Base-by-base conservation (phyloP, 1,284 basidiomycete species). In the Cyathus olla region DNA sequence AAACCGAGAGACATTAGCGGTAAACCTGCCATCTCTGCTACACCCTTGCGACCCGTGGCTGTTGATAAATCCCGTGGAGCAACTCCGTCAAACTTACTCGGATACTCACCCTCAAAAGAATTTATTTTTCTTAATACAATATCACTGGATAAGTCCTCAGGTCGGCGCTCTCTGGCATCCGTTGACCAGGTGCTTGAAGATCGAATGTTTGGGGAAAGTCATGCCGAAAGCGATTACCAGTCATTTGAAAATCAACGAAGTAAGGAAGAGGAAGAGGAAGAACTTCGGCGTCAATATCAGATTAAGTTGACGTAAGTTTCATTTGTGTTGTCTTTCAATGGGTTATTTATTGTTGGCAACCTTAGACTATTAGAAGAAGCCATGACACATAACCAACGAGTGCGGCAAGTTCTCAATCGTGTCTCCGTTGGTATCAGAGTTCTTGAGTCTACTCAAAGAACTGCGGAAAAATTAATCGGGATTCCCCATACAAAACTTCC, bases 371-470 rank as follows among this genome's bases (percentile, higher is more conserved):
- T 93, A 31, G 86, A 88, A 51, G 84, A 89, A 51, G 75, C 85
- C 13, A 77, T 78, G 53, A 74, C 81, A 17, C 88, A 91, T 68
- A 94, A 94, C 63, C 81, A 86, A 57, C 81, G 87, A 55, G 87
- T 89, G 52, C 86, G 91, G 40, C 86, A 89, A 65, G 78, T 91
- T 29, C 76, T 93, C 39, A 89, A 92, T 66, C 85, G 86, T 49
- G 83, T 93, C 52, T 86, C 90, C 2, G 77, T 76, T 17, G 82
- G 82, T 42, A 79, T 92, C 48, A 83, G 83, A 62, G 92, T 93
- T 50, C 91, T 89, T 62, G 89, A 93, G 57, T 70, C 78, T 11
- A 76, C 88, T 19, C 90, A 90, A 66, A 72, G 80, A 17, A 78
- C 78, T 35, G 76, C 90, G 44, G 80, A 84, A 58, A 78, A 77